Percentiles rank a stretch among this genome's conserved stretches.
Conservation (phyloP, 495 filamentous ascomycete species). For the Bathelium albidoporum region DNA sequence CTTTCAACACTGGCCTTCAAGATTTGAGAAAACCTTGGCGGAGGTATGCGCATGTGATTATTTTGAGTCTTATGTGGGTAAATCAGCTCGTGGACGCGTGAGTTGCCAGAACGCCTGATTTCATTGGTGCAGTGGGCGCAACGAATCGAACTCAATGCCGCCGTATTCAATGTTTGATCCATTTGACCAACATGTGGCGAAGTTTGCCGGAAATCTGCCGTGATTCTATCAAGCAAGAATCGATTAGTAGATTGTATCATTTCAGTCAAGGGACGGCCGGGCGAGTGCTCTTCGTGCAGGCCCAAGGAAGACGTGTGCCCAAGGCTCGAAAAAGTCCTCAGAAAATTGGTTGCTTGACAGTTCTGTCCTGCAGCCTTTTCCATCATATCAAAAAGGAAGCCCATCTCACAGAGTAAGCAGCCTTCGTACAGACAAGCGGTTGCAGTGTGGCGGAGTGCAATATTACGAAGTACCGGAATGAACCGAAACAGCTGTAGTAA, state of each 20-base stretch:
- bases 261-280: conserved; percentile 52
- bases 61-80: conserved; percentile 50
- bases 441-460: conserved; percentile 82
- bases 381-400: conserved; percentile 95
- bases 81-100: conserved; percentile 70
- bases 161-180: conserved; percentile 48
- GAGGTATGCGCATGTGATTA: conserved; percentile 31
- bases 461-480: conserved; percentile 76
- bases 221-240: conserved; percentile 64
- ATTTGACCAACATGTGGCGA: conserved; percentile 46
- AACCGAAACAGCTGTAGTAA: conserved; percentile 86
- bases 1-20: conserved; percentile 79
- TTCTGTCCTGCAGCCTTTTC: conserved; percentile 87
- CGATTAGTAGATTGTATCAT: conserved; percentile 71
- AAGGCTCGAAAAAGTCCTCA: conserved; percentile 74
- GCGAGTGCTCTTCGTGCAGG: conserved; percentile 72
- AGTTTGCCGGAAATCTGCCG: conserved; percentile 56
- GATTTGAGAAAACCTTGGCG: conserved; percentile 64
- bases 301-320: conserved; percentile 61
- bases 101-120: conserved; percentile 53
- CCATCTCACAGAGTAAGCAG: conserved; percentile 88
- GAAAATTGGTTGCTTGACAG: conserved; percentile 93
- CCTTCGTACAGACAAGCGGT: conserved; percentile 67
- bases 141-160: conserved; percentile 50
- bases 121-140: conserved; percentile 79